These are phyloP conservation scores for Bauhinia variegata DNA, from an alignment of 306 rosid species.

Conservation along the genomic window DNA sequence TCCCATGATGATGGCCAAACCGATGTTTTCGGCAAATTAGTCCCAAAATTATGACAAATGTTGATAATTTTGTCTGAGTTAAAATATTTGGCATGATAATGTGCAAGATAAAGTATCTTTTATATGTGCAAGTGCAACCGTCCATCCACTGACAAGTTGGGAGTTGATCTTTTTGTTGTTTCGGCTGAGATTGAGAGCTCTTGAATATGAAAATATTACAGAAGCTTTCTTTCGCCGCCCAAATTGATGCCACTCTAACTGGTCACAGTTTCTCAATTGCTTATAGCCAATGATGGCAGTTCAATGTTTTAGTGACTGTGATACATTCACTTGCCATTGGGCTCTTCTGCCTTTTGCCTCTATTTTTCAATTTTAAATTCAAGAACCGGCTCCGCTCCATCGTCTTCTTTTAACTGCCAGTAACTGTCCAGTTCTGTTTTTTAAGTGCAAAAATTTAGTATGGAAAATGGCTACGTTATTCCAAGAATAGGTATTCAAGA, in stretches of 20 bases:
- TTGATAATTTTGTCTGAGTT: neutral
- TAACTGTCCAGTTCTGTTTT: too few relatives aligned
- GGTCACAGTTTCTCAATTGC: slow-evolving; percentile 20
- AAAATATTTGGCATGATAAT: neutral
- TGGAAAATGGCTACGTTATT: too few relatives aligned
- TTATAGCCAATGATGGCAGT: slow-evolving; percentile 17
- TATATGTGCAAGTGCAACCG: slow-evolving; percentile 45
- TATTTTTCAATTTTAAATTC: neutral
- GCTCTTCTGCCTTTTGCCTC: neutral
- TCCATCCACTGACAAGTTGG: slow-evolving; percentile 48
- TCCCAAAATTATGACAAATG: too few relatives aligned
- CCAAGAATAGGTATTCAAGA: too few relatives aligned
- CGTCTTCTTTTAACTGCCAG: too few relatives aligned
- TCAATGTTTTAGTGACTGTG: neutral
- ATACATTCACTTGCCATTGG: neutral
- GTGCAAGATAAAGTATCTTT: neutral
- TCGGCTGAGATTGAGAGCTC: slow-evolving; percentile 39
- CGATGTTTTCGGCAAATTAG: too few relatives aligned
- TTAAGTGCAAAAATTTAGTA: too few relatives aligned
- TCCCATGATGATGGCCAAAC: too few relatives aligned
- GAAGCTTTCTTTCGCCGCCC: slow-evolving; percentile 39
- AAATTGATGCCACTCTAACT: slow-evolving; percentile 40
- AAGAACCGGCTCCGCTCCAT: too few relatives aligned
- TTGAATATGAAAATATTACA: neutral
- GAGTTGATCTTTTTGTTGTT: slow-evolving; percentile 41